Conservation (phyloP, 306 rosid genomes). For the Sphenostylis stenocarpa region DNA sequence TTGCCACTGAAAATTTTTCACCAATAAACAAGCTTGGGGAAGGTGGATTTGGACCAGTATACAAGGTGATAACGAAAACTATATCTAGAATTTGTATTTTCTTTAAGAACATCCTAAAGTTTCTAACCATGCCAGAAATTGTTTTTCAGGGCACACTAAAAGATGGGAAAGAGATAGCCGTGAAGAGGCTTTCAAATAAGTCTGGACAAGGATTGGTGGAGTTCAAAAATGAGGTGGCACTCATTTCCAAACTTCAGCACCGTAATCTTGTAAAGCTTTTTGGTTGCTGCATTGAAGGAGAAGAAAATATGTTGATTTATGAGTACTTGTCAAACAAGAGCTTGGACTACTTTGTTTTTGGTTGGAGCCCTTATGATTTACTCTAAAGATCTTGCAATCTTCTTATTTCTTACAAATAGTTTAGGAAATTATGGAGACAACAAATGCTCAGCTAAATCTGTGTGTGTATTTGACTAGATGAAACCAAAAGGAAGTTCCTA, state of each 20-base stretch:
- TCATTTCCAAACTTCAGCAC: conserved; percentile 21
- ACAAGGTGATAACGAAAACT: conserved; percentile 19
- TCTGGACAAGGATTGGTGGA: background rate
- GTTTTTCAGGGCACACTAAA: background rate
- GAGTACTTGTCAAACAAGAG: conserved; percentile 27
- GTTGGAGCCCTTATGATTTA: background rate
- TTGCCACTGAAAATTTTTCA: conserved; percentile 47
- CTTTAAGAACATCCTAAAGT: too few relatives aligned
- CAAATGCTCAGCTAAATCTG: background rate
- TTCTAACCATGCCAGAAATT: background rate
- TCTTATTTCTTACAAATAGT: background rate
- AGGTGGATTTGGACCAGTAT: conserved; percentile 52
- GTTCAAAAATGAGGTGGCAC: background rate
- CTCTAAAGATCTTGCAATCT: background rate
- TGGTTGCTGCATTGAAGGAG: conserved; percentile 21
- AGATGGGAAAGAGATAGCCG: background rate
- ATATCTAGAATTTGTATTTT: background rate
- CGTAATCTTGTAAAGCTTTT: conserved; percentile 22
- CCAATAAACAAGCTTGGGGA: conserved; percentile 34
- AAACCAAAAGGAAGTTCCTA: background rate
- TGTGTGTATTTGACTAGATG: background rate
- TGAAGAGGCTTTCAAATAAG: background rate
- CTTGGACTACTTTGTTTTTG: conserved; percentile 21
- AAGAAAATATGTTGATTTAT: conserved; percentile 15
- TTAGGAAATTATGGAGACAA: background rate